Percentiles rank a stretch among this genome's conserved stretches.
Conservation (phyloP, 805 yeast genomes). For the Sungouiella thailandica region DNA sequence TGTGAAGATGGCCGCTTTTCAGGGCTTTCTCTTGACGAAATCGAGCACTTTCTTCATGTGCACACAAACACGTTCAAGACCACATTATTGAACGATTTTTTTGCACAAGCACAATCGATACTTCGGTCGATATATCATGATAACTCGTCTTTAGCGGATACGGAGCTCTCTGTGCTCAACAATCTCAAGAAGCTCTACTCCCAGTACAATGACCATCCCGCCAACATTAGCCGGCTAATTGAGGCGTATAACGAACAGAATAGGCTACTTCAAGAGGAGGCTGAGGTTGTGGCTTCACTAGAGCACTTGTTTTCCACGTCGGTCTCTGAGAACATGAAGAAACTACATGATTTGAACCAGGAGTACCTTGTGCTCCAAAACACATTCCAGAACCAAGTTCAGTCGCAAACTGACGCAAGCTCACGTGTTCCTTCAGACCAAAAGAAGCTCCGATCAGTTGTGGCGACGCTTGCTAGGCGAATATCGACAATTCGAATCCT, state of each 20-base stretch:
- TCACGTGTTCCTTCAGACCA: slow-evolving; percentile 3
- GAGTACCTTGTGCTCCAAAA: slow-evolving; percentile 11
- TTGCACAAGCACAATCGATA: slow-evolving; percentile 28
- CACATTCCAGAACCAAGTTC: slow-evolving; percentile 5
- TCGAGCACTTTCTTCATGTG: slow-evolving; percentile 14
- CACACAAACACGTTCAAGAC: slow-evolving; percentile 24
- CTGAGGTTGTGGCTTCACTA: slow-evolving; percentile 16
- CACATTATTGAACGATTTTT: slow-evolving; percentile 19
- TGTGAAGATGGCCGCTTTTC: slow-evolving; percentile 4
- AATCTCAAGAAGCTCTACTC: slow-evolving; percentile 19
- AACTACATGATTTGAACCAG: slow-evolving; percentile 11
- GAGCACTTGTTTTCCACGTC: neutral
- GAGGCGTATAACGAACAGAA: slow-evolving; percentile 5
- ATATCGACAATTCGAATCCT: slow-evolving; percentile 12
- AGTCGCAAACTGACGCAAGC: slow-evolving; percentile 4
- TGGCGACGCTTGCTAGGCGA: slow-evolving; percentile 15
- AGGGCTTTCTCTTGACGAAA: slow-evolving; percentile 7
- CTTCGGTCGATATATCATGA: slow-evolving; percentile 30
- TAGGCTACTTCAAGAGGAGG: neutral
- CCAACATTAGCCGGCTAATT: slow-evolving; percentile 11
- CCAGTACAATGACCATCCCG: slow-evolving; percentile 14
- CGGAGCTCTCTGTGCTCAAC: slow-evolving; percentile 21
- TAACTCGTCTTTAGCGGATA: slow-evolving; percentile 20
- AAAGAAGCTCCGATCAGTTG: slow-evolving; percentile 8
- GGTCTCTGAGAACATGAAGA: slow-evolving; percentile 1